Conservation (phyloP, 768 basidiomycete genomes). For the Xerocomellus chrysenteron region DNA sequence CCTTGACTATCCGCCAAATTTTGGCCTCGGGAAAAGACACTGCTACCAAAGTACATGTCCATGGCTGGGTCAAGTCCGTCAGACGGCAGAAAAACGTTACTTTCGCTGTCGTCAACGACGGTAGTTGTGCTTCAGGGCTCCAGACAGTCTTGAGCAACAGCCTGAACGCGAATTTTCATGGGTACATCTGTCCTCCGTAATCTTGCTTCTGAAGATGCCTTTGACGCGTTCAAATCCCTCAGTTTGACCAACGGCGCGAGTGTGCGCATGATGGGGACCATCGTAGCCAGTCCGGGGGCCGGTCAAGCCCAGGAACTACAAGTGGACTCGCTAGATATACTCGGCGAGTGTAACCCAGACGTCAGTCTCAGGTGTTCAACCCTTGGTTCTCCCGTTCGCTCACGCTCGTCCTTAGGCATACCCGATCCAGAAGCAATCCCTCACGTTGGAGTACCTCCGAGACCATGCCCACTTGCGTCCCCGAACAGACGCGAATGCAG, state of each 20-base stretch:
- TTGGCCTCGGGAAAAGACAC: constrained; percentile 23
- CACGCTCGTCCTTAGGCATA: constrained; percentile 53
- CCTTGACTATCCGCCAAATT: constrained; percentile 38
- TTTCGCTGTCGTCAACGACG: constrained; percentile 82
- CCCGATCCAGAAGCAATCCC: constrained; percentile 88
- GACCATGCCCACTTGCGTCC: constrained; percentile 87
- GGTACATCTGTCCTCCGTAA: constrained; percentile 8
- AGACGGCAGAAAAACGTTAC: constrained; percentile 86
- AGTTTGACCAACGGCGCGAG: constrained; percentile 57
- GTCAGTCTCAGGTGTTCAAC: constrained; percentile 31
- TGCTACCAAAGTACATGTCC: constrained; percentile 42
- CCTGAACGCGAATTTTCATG: constrained; percentile 14
- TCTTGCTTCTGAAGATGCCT: not conserved
- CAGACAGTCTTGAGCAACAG: constrained; percentile 69
- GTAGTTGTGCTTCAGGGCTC: constrained; percentile 64
- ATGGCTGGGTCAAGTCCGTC: constrained; percentile 86
- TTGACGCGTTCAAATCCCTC: constrained; percentile 5
- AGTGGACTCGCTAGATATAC: constrained; percentile 45
- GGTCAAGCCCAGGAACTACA: constrained; percentile 55
- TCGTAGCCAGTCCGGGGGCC: constrained; percentile 46
- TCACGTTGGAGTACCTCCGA: constrained; percentile 76
- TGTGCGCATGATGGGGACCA: constrained; percentile 47
- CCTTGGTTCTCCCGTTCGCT: not conserved
- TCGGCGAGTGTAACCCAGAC: constrained; percentile 60
- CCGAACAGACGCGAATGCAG: constrained; percentile 67